Base-by-base conservation (phyloP, 2,329 filamentous ascomycete species). In the Grosmannia huntii region DNA sequence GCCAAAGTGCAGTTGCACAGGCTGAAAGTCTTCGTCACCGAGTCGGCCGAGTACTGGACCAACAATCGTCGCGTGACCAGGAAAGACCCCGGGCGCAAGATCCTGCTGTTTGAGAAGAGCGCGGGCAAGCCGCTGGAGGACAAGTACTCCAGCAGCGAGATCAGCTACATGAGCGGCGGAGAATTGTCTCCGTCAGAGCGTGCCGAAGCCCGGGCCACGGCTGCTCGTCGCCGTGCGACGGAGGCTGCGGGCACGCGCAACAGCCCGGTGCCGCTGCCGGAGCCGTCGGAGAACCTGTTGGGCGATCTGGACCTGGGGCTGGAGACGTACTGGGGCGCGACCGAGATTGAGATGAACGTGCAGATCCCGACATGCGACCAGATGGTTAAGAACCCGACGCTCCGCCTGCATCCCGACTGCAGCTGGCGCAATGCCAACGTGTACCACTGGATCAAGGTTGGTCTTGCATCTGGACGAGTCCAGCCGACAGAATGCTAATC, bases 351-450 rank as follows among this genome's bases (percentile, higher is more conserved):
- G 68, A 92, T 95, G 76, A 94, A 87, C 61, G 89, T 96, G 11
- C 90, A 95, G 72, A 78, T 96, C 54, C 91, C 91, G 12, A 95
- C 89, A 41, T 96, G 91, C 68, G 83, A 89, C 64, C 85, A 86
- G 67, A 91, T 95, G 86, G 83, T 87, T 25, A 87, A 85, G 65
- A 85, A 91, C 66, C 80, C 79, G 68, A 70, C 70, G 10, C 58
- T 81, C 44, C 80, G 83, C 60, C 73, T 96, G 60, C 87, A 96
- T 68, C 92, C 92, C 57, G 90, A 96, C 68, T 95, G 90, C 57
- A 95, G 90, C 59, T 96, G 92, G 77, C 87, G 90, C 67, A 95
- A 95, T 62, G 92, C 95, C 56, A 89, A 94, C 66, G 90, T 96
- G 57, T 90, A 89, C 68, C 91, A 96, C 69, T 96, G 90, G 90